Evolutionary conservation across 208 protist genomes (phyloP).

Genomic region (Trypanosoma conorhini): DNA sequence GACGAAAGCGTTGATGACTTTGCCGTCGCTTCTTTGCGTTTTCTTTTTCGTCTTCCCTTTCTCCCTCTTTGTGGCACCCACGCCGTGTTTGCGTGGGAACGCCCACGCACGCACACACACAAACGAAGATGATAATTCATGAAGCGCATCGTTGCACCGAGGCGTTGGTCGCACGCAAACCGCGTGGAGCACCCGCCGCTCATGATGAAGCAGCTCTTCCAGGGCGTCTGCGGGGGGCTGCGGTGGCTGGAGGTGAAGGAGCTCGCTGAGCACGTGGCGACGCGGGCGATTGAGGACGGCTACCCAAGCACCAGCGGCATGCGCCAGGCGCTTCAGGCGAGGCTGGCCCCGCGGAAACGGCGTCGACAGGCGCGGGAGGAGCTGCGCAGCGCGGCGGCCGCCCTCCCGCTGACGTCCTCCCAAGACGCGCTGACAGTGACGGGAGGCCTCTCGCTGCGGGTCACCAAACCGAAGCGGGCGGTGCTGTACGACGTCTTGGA

Average conservation of each 20-base stretch:
- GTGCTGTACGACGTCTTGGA: constrained; percentile 87
- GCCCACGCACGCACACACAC: not conserved
- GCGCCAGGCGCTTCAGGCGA: constrained; percentile 36
- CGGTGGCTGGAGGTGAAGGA: constrained; percentile 73
- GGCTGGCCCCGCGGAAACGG: constrained; percentile 18
- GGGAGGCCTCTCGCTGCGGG: constrained; percentile 16
- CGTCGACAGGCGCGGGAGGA: constrained; percentile 16
- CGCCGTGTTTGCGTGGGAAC: not conserved
- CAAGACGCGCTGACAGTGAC: constrained; percentile 26
- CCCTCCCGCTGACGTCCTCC: constrained; percentile 23
- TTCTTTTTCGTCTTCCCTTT: not conserved
- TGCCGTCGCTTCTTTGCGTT: constrained; percentile 6
- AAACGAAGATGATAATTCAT: constrained; percentile 26
- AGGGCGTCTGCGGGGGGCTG: constrained; percentile 76
- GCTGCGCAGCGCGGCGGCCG: not conserved
- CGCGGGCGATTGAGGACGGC: constrained; percentile 70
- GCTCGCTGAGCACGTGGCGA: constrained; percentile 70
- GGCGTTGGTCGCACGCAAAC: constrained; percentile 62
- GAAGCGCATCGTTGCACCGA: constrained; percentile 68
- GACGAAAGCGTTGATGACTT: too few relatives aligned
- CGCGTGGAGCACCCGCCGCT: constrained; percentile 84
- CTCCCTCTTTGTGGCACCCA: constrained; percentile 6
- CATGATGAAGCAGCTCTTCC: constrained; percentile 85
- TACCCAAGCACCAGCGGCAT: constrained; percentile 48
- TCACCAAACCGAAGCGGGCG: constrained; percentile 48